Base-by-base conservation (phyloP, 169 alveolate genomes). In the Theileria orientalis region DNA sequence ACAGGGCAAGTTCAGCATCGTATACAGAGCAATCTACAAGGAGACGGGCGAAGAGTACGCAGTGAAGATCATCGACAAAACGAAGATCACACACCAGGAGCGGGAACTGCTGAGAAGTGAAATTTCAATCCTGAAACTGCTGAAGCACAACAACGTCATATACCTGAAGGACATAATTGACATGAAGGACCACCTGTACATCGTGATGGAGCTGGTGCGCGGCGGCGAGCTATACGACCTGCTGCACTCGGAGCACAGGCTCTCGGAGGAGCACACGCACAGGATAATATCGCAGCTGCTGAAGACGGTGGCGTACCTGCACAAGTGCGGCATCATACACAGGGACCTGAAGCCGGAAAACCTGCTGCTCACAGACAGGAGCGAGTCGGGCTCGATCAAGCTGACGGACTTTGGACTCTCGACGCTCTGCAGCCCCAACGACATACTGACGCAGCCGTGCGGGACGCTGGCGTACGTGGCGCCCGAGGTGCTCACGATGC, bases 341-440 rank as follows among this genome's bases (percentile, higher is more conserved):
- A 69, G 98, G 96, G n/a, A n/a, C n/a, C n/a, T n/a, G n/a, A n/a
- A n/a, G n/a, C n/a, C n/a, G n/a, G n/a, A n/a, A n/a, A n/a, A 97
- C 86, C 90, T 96, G 14, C 88, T 96, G 59, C 87, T 96, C 64
- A 93, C 95, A 46, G 96, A 95, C 63, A 91, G 92, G 67, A 92
- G 94, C n/a, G 94, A 85, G 59, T 92, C 90, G 23, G 95, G 98
- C 21, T 87, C 92, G 33, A 92, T 96, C n/a, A 96, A 95, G 87
- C 85, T 96, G 57, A 96, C 98, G 25, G 99, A 96, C 76, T 97
- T 97, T 74, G 99, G 99, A 0, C 69, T 93, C 19, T 93, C 97
- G 37, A 92, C 95, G 33, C 90, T 94, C 6, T 92, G 95, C 69
- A 92, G 92, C 9, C 95, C 97, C 16, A 86, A 92, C 71, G 96